Percentiles rank a stretch among this genome's conserved stretches.
These are phyloP conservation scores for Vitis rupestris DNA, from an alignment of 164 flowering plant species.

Conservation along the genomic window DNA sequence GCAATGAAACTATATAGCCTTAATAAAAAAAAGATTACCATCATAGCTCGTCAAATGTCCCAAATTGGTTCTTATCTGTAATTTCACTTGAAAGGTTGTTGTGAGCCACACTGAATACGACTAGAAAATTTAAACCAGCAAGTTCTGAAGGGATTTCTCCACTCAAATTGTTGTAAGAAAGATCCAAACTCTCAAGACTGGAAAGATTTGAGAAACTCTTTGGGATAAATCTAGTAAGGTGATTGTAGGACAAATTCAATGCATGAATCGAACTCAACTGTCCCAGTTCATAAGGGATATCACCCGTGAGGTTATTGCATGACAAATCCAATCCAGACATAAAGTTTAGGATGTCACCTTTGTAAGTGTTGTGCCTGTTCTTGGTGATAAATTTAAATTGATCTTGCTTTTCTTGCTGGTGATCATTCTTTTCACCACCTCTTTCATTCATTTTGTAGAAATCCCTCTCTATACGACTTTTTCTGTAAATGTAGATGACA, in stretches of 20 bases:
- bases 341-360: constrained; percentile 2
- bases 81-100: constrained; percentile 11
- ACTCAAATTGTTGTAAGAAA: neutral
- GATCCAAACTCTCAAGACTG: constrained; percentile 4
- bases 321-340: constrained; percentile 11
- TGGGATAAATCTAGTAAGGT: neutral
- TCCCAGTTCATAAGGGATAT: neutral
- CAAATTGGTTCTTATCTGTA: neutral
- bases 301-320: constrained; percentile 2
- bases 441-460: no score
- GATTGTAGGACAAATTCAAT: constrained; percentile 8
- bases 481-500: no score
- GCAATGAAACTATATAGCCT: no score
- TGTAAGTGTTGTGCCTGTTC: neutral
- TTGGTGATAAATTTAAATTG: constrained; percentile 4
- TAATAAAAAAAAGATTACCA: neutral
- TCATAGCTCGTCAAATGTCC: neutral
- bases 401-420: neutral
- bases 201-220: neutral
- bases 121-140: neutral
- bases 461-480: no score
- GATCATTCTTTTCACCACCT: no score
- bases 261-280: neutral
- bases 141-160: constrained; percentile 2
- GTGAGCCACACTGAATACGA: constrained; percentile 2